Evolutionary conservation across 768 basidiomycete species (phyloP).

Genomic region (Piloderma croceum): DNA sequence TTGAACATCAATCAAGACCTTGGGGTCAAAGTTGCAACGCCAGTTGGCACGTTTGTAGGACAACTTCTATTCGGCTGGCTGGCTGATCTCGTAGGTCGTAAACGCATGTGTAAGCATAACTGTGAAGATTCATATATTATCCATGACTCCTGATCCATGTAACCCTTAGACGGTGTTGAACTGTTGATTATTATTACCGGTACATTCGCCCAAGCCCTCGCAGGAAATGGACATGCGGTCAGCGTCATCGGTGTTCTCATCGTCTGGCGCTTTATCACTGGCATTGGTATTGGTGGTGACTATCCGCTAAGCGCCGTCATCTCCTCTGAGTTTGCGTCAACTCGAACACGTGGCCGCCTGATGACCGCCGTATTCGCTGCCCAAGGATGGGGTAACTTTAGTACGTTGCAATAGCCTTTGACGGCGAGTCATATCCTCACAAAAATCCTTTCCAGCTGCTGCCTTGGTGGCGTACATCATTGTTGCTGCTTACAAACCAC

Average conservation of each 20-base stretch:
- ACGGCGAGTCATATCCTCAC: neutral
- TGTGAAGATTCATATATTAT: neutral
- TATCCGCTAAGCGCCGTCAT: slow-evolving; percentile 85
- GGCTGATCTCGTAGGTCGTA: slow-evolving; percentile 71
- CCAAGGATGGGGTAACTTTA: slow-evolving; percentile 85
- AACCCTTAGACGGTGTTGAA: slow-evolving; percentile 57
- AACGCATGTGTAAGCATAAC: slow-evolving; percentile 63
- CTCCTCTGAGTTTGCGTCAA: slow-evolving; percentile 82
- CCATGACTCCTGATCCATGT: slow-evolving; percentile 2
- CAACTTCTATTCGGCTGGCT: slow-evolving; percentile 79
- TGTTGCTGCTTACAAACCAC: slow-evolving; percentile 62
- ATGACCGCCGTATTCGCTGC: slow-evolving; percentile 86
- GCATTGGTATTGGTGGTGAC: slow-evolving; percentile 86
- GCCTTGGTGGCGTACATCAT: slow-evolving; percentile 61
- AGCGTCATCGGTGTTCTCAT: slow-evolving; percentile 71
- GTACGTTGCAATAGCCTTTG: slow-evolving; percentile 40
- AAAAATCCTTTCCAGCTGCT: slow-evolving; percentile 47
- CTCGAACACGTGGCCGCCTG: slow-evolving; percentile 71
- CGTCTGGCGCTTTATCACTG: slow-evolving; percentile 81
- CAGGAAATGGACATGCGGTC: slow-evolving; percentile 61
- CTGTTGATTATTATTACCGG: slow-evolving; percentile 78
- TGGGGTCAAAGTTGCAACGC: slow-evolving; percentile 72
- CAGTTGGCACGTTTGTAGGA: slow-evolving; percentile 69
- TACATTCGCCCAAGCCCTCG: slow-evolving; percentile 75
- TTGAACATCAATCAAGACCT: slow-evolving; percentile 62